These are phyloP conservation scores for Discostella pseudostelligera DNA, from an alignment of 108 stramenopile genomes.

Conservation along the genomic window DNA sequence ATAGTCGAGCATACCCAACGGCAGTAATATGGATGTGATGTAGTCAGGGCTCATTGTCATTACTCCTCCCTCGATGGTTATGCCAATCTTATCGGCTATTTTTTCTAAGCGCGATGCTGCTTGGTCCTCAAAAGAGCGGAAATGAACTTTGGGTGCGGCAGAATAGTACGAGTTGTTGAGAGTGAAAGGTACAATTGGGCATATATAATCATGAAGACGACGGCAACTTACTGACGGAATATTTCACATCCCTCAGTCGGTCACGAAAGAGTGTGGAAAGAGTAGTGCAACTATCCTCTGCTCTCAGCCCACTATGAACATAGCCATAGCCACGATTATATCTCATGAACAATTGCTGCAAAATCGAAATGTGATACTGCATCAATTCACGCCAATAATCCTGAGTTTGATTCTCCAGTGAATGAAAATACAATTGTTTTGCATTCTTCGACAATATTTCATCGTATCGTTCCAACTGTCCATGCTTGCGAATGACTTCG, in stretches of 20 bases:
- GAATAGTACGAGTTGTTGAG: not conserved
- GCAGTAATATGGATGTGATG: slow-evolving; percentile 15
- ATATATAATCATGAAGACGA: not conserved
- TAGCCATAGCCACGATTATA: slow-evolving; percentile 27
- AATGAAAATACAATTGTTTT: not conserved
- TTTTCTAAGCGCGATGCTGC: not conserved
- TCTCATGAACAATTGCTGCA: slow-evolving; percentile 21
- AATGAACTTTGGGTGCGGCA: slow-evolving; percentile 12
- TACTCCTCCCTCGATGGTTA: slow-evolving; percentile 3
- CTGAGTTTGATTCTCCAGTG: not conserved
- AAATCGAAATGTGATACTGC: slow-evolving; percentile 23
- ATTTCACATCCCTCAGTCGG: slow-evolving; percentile 9
- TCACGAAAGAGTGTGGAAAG: slow-evolving; percentile 18
- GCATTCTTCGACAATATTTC: not conserved
- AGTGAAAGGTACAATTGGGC: not conserved
- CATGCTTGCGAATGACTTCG: slow-evolving; percentile 13
- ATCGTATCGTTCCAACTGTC: slow-evolving; percentile 1
- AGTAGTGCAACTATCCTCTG: slow-evolving; percentile 3
- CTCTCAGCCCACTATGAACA: slow-evolving; percentile 7
- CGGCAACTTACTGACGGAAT: slow-evolving; percentile 14
- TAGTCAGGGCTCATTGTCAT: slow-evolving; percentile 17
- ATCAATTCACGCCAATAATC: not conserved
- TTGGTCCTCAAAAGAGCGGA: not conserved
- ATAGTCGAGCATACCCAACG: slow-evolving; percentile 15
- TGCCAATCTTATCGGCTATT: not conserved